Conservation (phyloP, 2,329 filamentous ascomycete species). For the Mollisiaceae sp. region DNA sequence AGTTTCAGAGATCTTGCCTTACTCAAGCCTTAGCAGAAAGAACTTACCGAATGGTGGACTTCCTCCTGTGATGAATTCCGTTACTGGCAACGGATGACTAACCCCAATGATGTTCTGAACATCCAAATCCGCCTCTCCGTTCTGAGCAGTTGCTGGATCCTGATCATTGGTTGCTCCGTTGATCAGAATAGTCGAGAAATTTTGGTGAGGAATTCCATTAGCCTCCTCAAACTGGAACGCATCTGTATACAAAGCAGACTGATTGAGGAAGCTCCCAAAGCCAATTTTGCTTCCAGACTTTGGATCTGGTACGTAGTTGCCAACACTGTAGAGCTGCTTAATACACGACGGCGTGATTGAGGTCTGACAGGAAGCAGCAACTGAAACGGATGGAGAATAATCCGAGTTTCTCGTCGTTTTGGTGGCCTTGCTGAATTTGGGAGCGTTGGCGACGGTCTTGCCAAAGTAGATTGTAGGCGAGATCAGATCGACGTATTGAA, state of each 20-base stretch:
- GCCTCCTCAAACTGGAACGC: slow-evolving; percentile 45
- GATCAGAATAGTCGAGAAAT: slow-evolving; percentile 49
- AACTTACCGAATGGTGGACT: slow-evolving; percentile 51
- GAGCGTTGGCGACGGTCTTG: slow-evolving; percentile 26
- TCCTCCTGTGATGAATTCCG: slow-evolving; percentile 61
- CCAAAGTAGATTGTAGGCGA: slow-evolving; percentile 40
- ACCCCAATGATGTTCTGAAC: slow-evolving; percentile 60
- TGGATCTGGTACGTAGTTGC: slow-evolving; percentile 50
- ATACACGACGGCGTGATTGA: slow-evolving; percentile 54
- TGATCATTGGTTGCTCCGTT: slow-evolving; percentile 50
- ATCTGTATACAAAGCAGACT: slow-evolving; percentile 55
- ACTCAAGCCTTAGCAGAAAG: too few species aligned
- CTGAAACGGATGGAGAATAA: background rate
- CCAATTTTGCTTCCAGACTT: slow-evolving; percentile 53
- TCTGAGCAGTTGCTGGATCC: slow-evolving; percentile 30
- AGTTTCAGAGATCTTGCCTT: slow-evolving; percentile 22
- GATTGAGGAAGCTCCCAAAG: slow-evolving; percentile 57
- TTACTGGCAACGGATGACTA: slow-evolving; percentile 57
- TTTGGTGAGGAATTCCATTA: slow-evolving; percentile 50
- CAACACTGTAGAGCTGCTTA: slow-evolving; percentile 54
- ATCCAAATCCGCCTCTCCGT: slow-evolving; percentile 46
- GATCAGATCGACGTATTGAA: slow-evolving; percentile 37
- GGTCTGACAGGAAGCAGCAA: slow-evolving; percentile 37
- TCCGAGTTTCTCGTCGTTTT: slow-evolving; percentile 8
- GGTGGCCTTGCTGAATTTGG: background rate